phyloP scores from a whole-genome alignment of 2,329 filamentous ascomycete genomes.

The Nannizzia gypsea region DNA sequence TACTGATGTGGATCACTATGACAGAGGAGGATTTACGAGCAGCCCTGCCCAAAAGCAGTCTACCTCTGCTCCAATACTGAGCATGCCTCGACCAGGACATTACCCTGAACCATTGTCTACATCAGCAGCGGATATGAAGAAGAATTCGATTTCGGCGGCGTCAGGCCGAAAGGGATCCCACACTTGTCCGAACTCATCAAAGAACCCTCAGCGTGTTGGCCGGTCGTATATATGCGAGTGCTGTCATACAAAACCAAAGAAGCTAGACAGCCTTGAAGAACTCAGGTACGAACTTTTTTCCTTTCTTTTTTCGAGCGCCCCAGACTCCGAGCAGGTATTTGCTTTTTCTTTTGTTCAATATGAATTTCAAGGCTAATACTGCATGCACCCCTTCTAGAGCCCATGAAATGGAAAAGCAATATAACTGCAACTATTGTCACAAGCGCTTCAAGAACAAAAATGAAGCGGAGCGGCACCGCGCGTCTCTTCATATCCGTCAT shows the following conservation, averaged over 20 bases:
- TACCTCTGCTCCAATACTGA: slow-evolving; percentile 28
- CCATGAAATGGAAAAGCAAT: slow-evolving; percentile 92
- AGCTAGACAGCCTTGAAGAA: slow-evolving; percentile 76
- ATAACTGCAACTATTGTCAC: slow-evolving; percentile 80
- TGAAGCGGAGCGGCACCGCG: slow-evolving; percentile 90
- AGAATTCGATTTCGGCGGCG: slow-evolving; percentile 26
- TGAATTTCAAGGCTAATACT: slow-evolving; percentile 4
- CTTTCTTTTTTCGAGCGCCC: not conserved
- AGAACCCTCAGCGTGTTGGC: slow-evolving; percentile 36
- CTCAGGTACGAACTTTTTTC: slow-evolving; percentile 54
- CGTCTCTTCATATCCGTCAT: slow-evolving; percentile 78
- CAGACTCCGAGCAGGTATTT: not conserved
- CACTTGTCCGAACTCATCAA: slow-evolving; percentile 22
- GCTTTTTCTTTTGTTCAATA: not conserved
- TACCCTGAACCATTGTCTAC: slow-evolving; percentile 17
- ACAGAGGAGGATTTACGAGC: slow-evolving; percentile 40
- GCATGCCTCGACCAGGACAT: slow-evolving; percentile 26
- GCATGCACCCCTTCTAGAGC: slow-evolving; percentile 40
- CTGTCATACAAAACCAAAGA: slow-evolving; percentile 93
- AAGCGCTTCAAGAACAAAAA: slow-evolving; percentile 99
- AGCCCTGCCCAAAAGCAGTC: slow-evolving; percentile 32
- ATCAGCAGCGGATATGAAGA: slow-evolving; percentile 28
- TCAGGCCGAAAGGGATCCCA: slow-evolving; percentile 36
- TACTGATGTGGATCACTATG: slow-evolving; percentile 43
- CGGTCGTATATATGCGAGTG: slow-evolving; percentile 73